Base-by-base conservation (phyloP, 2,329 filamentous ascomycete species). In the Sclerotinia spermophila region DNA sequence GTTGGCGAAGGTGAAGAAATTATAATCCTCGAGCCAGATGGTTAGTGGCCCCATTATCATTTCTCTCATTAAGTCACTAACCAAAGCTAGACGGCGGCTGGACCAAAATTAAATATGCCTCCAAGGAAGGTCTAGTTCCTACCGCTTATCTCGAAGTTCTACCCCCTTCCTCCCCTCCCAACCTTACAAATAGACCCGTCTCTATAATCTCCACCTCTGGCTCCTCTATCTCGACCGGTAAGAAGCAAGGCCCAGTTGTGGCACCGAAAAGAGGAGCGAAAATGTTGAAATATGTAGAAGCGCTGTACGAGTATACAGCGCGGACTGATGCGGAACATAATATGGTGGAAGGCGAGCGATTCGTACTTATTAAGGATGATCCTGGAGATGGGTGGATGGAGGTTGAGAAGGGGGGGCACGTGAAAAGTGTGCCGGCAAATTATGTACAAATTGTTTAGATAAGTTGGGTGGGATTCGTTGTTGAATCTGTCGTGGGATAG, bases 331-430 rank as follows among this genome's bases (percentile, higher is more conserved):
- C 89, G 11, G 96, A 99, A 82, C 94, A 95, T 81, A 93, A 86
- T 77, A 99, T 99, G 93, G 80, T 80, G 0, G 95, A 97, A 81
- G 96, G 96, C 0, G 96, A 99, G 81, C 87, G 90, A 67, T 96
- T 99, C 77, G 94, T 99, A 53, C 84, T 99, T 44, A 89, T 97
- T 72, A 94, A 90, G 77, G 90, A 92, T 70, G 95, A 98, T 79
- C 87, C 90, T 0, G 96, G 96, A 1, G 96, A 98, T 82, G 96
- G 96, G 0, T 99, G 96, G 96, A 93, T 90, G 40, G 96, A 98
- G 82, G 96, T 99, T 27, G 96, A 98, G 83, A 94, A 93, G 81
- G 94, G 93, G 27, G 94, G 94, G 1, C 84, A 89, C 55, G 93
- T 90, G 64, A 94, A 90, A 79, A 97, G 94, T 80, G 96, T 99